These are phyloP conservation scores for Neoboletus subvelutipes DNA, from an alignment of 768 basidiomycete species.

Conservation along the genomic window DNA sequence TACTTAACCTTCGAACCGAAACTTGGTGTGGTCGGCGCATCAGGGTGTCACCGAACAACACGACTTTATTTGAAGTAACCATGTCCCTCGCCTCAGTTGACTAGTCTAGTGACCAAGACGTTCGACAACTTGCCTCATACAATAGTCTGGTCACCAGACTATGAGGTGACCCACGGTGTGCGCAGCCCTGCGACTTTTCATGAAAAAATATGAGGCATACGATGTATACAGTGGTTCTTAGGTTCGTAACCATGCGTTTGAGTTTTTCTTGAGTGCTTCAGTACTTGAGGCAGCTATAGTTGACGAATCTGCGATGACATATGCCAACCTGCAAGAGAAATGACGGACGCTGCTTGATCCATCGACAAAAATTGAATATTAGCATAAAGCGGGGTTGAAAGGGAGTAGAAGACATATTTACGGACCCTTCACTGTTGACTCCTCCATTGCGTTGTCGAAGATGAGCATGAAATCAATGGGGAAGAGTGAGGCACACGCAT, in stretches of 20 bases:
- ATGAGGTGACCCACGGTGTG: too few relatives aligned
- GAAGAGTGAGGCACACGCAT: too few relatives aligned
- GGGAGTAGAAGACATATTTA: background rate
- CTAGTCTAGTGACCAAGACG: background rate
- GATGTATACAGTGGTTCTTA: background rate
- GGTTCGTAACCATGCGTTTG: too few relatives aligned
- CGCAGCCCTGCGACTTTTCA: too few relatives aligned
- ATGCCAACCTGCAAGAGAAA: too few relatives aligned
- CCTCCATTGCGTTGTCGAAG: too few relatives aligned
- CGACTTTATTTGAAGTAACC: background rate
- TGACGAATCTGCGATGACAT: background rate
- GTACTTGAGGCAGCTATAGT: background rate
- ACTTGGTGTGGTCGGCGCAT: too few relatives aligned
- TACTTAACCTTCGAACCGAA: background rate
- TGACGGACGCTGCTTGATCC: too few relatives aligned
- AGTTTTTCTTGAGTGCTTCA: background rate
- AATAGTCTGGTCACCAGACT: background rate
- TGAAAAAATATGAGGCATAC: background rate
- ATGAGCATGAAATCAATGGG: too few relatives aligned
- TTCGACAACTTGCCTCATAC: background rate
- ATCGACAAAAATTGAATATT: too few relatives aligned
- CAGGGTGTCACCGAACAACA: background rate
- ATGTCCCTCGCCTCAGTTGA: background rate
- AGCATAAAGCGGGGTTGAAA: constrained; percentile 3
- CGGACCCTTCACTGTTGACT: constrained; percentile 78